Percentiles rank a stretch among this genome's conserved stretches.
These are phyloP conservation scores for Tolypocladium ophioglossoides DNA, from an alignment of 2,329 filamentous ascomycete genomes.

Conservation along the genomic window DNA sequence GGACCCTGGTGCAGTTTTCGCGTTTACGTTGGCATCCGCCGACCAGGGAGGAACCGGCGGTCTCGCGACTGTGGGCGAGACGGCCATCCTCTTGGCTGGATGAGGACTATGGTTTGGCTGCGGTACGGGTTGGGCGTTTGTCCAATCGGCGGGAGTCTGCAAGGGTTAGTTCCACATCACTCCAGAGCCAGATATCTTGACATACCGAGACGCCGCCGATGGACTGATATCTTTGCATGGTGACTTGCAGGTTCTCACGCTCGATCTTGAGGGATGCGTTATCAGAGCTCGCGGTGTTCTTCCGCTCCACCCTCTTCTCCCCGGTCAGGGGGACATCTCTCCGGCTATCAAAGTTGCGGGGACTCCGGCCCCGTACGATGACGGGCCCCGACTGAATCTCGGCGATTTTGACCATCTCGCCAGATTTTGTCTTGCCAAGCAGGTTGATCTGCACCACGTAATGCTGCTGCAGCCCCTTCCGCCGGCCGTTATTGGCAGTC, in stretches of 20 bases:
- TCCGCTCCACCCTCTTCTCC: conserved; percentile 36
- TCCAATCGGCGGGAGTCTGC: conserved; percentile 33
- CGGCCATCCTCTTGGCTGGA: conserved; percentile 39
- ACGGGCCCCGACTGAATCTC: conserved; percentile 89
- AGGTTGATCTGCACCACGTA: conserved; percentile 83
- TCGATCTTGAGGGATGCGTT: conserved; percentile 21
- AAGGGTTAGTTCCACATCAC: conserved; percentile 11
- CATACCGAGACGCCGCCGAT: conserved; percentile 24
- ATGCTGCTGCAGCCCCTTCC: conserved; percentile 91
- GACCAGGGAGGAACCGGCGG: conserved; percentile 45
- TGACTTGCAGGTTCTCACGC: conserved; percentile 17
- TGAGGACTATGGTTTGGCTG: conserved; percentile 30
- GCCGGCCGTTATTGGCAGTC: conserved; percentile 87
- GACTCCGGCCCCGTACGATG: conserved; percentile 86
- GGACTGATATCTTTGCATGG: conserved; percentile 20
- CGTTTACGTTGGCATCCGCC: conserved; percentile 18
- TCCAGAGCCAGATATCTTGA: neutral
- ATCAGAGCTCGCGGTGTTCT: conserved; percentile 27
- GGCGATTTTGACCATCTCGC: conserved; percentile 63
- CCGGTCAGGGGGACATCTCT: conserved; percentile 70
- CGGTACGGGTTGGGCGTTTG: conserved; percentile 25
- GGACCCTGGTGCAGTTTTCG: conserved; percentile 8
- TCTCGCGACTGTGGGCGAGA: conserved; percentile 39
- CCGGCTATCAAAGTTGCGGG: conserved; percentile 84
- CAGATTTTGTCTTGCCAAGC: conserved; percentile 58